Conservation (phyloP, 176 grass and related monocot species). For the Zoysia pacifica region DNA sequence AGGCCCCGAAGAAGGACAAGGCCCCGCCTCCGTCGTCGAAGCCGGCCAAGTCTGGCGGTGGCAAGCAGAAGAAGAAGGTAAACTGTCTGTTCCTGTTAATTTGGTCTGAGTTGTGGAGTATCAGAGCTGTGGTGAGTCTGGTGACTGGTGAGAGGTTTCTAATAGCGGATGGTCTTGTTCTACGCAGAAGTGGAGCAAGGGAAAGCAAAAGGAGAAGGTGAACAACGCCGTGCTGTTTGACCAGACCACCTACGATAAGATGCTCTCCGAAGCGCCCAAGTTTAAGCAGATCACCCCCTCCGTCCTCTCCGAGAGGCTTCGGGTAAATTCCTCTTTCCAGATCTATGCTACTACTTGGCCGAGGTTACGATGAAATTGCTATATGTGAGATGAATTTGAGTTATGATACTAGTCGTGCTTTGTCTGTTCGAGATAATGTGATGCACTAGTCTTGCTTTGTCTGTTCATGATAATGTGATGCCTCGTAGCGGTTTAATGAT, state of each 20-base stretch:
- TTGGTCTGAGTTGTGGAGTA: too few species aligned
- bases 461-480: background rate
- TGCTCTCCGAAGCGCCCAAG: conserved; percentile 55
- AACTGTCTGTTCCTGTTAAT: too few species aligned
- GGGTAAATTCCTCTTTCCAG: conserved; percentile 33
- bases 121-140: background rate
- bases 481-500: background rate
- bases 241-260: conserved; percentile 62
- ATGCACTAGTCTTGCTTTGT: background rate
- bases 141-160: conserved; percentile 5
- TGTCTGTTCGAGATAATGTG: background rate
- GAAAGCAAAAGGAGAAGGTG: conserved; percentile 72
- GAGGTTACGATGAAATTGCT: background rate
- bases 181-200: conserved; percentile 73
- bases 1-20: conserved; percentile 72
- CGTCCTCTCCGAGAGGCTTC: conserved; percentile 54
- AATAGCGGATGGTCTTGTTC: background rate
- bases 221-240: conserved; percentile 62
- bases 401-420: background rate
- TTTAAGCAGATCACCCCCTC: conserved; percentile 65
- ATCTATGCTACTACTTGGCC: background rate
- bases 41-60: conserved; percentile 60
- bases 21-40: conserved; percentile 66
- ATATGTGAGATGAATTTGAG: background rate
- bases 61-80: conserved; percentile 73